Conservation (phyloP, 106 monocot genomes). For the Platanthera guangdongensis region DNA sequence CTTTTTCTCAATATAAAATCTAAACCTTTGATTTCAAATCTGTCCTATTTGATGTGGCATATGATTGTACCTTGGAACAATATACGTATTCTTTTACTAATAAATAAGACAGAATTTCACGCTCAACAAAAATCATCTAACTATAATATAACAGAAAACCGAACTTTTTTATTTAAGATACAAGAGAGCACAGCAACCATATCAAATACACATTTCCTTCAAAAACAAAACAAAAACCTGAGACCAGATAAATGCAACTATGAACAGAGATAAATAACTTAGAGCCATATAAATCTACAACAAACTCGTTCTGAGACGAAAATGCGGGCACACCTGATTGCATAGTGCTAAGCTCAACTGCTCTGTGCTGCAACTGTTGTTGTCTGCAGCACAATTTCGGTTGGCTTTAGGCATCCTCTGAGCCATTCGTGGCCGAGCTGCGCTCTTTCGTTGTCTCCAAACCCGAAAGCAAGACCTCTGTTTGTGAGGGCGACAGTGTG, state of each 20-base stretch:
- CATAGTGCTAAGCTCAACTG: constrained; percentile 12
- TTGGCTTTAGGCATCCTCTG: constrained; percentile 67
- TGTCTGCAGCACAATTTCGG: constrained; percentile 55
- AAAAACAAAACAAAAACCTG: not conserved
- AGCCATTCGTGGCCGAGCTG: constrained; percentile 81
- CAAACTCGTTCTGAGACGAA: not conserved
- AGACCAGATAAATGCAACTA: not conserved
- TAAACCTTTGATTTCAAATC: no score
- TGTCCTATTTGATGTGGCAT: no score
- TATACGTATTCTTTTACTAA: no score
- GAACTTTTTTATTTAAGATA: not conserved
- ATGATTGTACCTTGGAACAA: no score
- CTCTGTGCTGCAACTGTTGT: constrained; percentile 28
- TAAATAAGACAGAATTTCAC: no score
- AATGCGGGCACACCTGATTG: not conserved
- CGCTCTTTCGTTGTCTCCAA: constrained; percentile 86
- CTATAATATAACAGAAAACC: not conserved
- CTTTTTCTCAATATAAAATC: no score
- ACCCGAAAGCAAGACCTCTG: constrained; percentile 67
- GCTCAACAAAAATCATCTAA: not conserved
- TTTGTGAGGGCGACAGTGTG: constrained; percentile 88
- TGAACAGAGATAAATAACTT: not conserved
- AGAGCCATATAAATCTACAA: not conserved
- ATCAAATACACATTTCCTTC: not conserved
- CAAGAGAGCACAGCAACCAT: not conserved